Evolutionary conservation across 306 rosid genomes (phyloP), one percentile per base, ranked within the genome.

Genomic region (Prunus mongolica): DNA sequence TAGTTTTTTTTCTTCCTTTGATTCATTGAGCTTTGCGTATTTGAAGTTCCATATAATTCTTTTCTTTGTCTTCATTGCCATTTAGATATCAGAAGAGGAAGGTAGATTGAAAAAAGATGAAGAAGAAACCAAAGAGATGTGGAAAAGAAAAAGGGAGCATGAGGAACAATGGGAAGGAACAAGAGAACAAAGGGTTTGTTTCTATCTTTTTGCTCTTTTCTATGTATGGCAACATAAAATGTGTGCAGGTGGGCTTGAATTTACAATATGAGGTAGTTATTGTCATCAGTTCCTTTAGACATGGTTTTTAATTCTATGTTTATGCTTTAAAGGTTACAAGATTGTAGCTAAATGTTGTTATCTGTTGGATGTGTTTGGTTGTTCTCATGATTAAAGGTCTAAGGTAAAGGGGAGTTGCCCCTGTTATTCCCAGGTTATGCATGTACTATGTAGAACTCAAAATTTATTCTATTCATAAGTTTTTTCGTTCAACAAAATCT

Each of bases 141-240:
- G 97, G 99, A 96, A 96, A 82, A 90, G 95, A 84, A 96, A 92
- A 89, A 97, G 98, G 44, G 98, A 96, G 74, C 98, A 90, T 57
- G 98, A 96, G 84, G 99, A 93, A 86, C 90, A 91, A 79, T 96
- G 99, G 99, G 99, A 96, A 91, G 97, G 98, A 83, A 96, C 99
- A 65, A 87, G 99, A 85, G 99, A 96, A 76, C 22, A 92, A 62
- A 83, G 99, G 92, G 98, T 96, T 83, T 80, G 97, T 82, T 76
- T 84, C 86, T 78, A 2, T 65, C 80, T 25, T 71, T 60, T 74
- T 60, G 22, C 7, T 32, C 4, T 16, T 64, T 10, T 66, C 58
- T 22, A 22, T 27, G 44, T 60, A 6, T 8, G 13, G 18, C 45
- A 61, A 19, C 50, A 28, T 45, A 46, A 1, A 15, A 25, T 45